A percentile compares a stretch with the other conserved stretches of the same genome.
Evolutionary conservation across 441 rosid species (phyloP).

Genomic region (Kokia cookei): DNA sequence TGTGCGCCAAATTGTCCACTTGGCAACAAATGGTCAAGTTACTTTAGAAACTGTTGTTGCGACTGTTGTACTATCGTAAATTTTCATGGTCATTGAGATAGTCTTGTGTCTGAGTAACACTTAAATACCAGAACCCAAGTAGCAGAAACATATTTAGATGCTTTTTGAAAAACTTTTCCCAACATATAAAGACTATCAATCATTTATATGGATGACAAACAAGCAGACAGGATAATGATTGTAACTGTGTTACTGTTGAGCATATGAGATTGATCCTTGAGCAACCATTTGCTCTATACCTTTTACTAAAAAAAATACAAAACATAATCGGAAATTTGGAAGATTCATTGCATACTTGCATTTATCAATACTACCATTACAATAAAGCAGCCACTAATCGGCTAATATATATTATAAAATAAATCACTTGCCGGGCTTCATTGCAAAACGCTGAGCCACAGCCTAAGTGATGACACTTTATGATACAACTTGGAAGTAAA

Average conservation of each 20-base stretch:
- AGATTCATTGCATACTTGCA: background rate
- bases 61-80: background rate
- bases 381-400: background rate
- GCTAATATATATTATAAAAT: background rate
- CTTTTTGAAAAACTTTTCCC: background rate
- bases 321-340: background rate
- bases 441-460: conserved; percentile 16
- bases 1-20: background rate
- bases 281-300: too few species aligned
- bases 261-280: background rate
- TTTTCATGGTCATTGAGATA: background rate
- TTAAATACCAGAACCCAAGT: background rate
- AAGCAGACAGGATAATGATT: background rate
- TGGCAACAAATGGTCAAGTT: background rate
- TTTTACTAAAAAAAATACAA: background rate
- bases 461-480: background rate
- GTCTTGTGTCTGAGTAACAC: background rate
- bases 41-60: background rate
- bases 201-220: background rate
- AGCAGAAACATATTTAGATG: background rate
- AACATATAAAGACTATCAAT: background rate
- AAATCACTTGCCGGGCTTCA: conserved; percentile 20
- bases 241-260: background rate
- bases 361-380: background rate
- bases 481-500: background rate